A percentile compares a stretch with the other conserved stretches of the same genome.
These are phyloP conservation scores for Beauveria bassiana DNA, from an alignment of 2,329 filamentous ascomycete species.

Conservation along the genomic window DNA sequence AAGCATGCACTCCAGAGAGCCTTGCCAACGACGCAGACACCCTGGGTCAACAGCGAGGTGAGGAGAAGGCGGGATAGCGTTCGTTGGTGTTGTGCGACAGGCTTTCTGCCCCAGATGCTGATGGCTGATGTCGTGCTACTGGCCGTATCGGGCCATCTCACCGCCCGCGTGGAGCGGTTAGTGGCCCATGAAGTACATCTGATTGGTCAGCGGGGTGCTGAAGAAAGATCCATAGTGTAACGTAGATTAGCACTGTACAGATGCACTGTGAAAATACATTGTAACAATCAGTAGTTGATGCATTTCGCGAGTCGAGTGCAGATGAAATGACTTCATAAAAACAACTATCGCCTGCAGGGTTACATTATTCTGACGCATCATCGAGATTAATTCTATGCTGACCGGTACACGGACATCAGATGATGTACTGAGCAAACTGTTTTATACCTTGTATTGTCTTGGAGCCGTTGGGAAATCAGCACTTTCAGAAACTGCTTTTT, in stretches of 20 bases:
- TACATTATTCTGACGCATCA: too few relatives aligned
- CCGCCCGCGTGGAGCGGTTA: constrained; percentile 11
- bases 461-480: too few relatives aligned
- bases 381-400: too few relatives aligned
- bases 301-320: neutral
- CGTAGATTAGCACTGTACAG: neutral
- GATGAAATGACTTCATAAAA: neutral
- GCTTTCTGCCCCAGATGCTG: constrained; percentile 11
- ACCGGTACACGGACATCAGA: neutral
- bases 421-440: neutral
- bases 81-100: constrained; percentile 11
- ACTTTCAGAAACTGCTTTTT: too few relatives aligned
- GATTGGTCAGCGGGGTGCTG: constrained; percentile 3
- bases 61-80: neutral
- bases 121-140: constrained; percentile 1
- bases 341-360: too few relatives aligned
- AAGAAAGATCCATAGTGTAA: neutral
- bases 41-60: neutral
- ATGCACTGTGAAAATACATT: neutral
- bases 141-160: constrained; percentile 12
- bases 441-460: too few relatives aligned
- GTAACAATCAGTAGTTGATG: too few relatives aligned
- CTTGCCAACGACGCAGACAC: neutral
- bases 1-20: neutral
- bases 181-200: neutral